These are phyloP conservation scores for Aureobasidium sp. DNA, from an alignment of 2,329 filamentous ascomycete species.

Conservation along the genomic window DNA sequence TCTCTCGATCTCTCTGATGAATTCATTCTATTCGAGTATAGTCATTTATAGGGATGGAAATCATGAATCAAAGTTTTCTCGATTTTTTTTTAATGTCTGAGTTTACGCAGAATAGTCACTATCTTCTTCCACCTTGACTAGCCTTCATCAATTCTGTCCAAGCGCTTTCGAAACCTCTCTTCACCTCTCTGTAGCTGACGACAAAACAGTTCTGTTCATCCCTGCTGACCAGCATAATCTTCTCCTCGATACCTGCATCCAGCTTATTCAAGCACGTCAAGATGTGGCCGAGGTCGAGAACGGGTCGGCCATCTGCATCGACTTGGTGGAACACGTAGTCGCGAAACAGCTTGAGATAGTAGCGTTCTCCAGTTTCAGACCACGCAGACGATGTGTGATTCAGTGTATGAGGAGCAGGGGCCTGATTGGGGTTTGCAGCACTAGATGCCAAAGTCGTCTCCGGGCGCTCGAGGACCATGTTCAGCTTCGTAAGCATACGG, in stretches of 20 bases:
- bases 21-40: too few species aligned
- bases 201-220: constrained; percentile 87
- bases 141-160: constrained; percentile 52
- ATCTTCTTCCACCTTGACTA: constrained; percentile 17
- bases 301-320: constrained; percentile 72
- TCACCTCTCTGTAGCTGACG: constrained; percentile 85
- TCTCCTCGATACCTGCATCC: constrained; percentile 82
- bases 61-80: constrained; percentile 4
- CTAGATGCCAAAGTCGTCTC: constrained; percentile 53
- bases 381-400: constrained; percentile 45
- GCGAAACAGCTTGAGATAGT: constrained; percentile 87
- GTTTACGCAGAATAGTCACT: not conserved
- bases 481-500: constrained; percentile 75
- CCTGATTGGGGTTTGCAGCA: constrained; percentile 32
- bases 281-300: constrained; percentile 82
- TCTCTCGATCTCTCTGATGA: too few species aligned
- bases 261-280: constrained; percentile 82
- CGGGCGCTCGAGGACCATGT: constrained; percentile 80
- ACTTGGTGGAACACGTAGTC: constrained; percentile 98
- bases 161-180: constrained; percentile 54
- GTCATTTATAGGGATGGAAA: too few species aligned
- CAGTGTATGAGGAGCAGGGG: constrained; percentile 24
- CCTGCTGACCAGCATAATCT: constrained; percentile 74
- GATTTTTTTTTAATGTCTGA: constrained; percentile 5
- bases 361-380: constrained; percentile 89